Evolutionary conservation across 768 basidiomycete genomes (phyloP).

Genomic region (Clavaria fumosa): DNA sequence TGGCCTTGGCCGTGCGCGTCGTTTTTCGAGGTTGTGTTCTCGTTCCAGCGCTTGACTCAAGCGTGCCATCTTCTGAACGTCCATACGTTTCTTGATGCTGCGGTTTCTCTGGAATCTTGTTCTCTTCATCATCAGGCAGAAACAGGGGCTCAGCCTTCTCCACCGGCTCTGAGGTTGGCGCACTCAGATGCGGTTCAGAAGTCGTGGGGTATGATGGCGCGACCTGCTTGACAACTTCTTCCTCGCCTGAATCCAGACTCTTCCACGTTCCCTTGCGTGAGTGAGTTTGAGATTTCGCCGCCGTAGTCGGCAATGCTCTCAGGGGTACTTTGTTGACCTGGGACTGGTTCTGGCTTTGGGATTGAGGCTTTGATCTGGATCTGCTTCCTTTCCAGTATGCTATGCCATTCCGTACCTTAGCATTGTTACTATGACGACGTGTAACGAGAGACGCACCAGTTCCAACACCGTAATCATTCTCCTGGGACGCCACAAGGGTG

Average conservation of each 20-base stretch:
- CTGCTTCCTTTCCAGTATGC: conserved; percentile 41
- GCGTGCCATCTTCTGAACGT: conserved; percentile 9
- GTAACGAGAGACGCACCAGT: conserved; percentile 22
- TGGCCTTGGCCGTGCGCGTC: conserved; percentile 17
- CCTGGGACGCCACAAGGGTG: conserved; percentile 35
- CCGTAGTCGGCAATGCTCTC: too few relatives aligned
- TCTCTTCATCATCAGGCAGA: conserved; percentile 34
- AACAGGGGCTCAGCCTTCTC: conserved; percentile 33
- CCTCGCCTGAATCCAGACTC: conserved; percentile 26
- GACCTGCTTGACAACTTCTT: conserved; percentile 10
- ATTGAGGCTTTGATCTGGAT: conserved; percentile 14
- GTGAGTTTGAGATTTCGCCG: conserved; percentile 11
- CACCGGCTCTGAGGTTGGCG: conserved; percentile 11
- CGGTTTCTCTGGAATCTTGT: conserved; percentile 12
- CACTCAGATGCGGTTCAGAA: conserved; percentile 12
- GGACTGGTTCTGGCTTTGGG: conserved; percentile 11
- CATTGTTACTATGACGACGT: conserved; percentile 5
- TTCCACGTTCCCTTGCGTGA: conserved; percentile 12
- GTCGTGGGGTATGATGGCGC: conserved; percentile 18
- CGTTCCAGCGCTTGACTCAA: conserved; percentile 16
- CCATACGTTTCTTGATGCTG: conserved; percentile 14
- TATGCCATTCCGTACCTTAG: conserved; percentile 14
- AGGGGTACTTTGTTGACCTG: conserved; percentile 7
- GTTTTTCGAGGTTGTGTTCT: conserved; percentile 17
- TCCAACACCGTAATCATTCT: conserved; percentile 40